Percentiles rank a stretch among this genome's conserved stretches.
These are phyloP conservation scores for Medicago ruthenica DNA, from an alignment of 306 rosid genomes.

Conservation along the genomic window DNA sequence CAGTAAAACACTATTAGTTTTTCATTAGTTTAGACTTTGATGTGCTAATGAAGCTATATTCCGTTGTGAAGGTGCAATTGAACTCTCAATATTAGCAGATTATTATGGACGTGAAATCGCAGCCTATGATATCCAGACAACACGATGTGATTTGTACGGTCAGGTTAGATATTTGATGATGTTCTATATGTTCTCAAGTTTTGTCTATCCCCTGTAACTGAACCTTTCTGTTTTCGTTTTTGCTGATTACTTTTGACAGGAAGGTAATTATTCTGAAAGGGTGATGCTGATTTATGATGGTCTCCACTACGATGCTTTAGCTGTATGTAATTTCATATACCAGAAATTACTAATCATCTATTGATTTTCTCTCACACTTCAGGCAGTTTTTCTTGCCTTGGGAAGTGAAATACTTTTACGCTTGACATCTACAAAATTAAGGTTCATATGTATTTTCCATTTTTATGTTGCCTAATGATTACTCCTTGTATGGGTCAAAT, in stretches of 20 bases:
- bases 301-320: slow-evolving; percentile 94
- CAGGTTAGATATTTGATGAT: too few relatives aligned
- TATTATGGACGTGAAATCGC: too few relatives aligned
- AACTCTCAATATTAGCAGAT: too few relatives aligned
- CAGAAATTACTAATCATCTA: slow-evolving; percentile 6
- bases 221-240: too few relatives aligned
- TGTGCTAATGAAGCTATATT: too few relatives aligned
- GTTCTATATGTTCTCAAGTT: too few relatives aligned
- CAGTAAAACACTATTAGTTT: too few relatives aligned
- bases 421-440: neutral
- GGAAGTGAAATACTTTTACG: slow-evolving; percentile 18
- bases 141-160: too few relatives aligned
- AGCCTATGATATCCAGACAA: too few relatives aligned
- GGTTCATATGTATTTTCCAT: slow-evolving; percentile 22
- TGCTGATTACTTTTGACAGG: slow-evolving; percentile 62
- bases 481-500: slow-evolving; percentile 54
- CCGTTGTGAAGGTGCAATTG: too few relatives aligned
- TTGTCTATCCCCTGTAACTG: too few relatives aligned
- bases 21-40: too few relatives aligned
- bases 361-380: slow-evolving; percentile 20
- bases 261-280: slow-evolving; percentile 70
- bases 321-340: slow-evolving; percentile 58
- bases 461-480: slow-evolving; percentile 39
- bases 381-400: slow-evolving; percentile 1
- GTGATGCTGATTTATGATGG: slow-evolving; percentile 92